A percentile compares a stretch with the other conserved stretches of the same genome.
These are phyloP conservation scores for Vinca minor DNA, from an alignment of 257 asterid genomes.

Conservation along the genomic window DNA sequence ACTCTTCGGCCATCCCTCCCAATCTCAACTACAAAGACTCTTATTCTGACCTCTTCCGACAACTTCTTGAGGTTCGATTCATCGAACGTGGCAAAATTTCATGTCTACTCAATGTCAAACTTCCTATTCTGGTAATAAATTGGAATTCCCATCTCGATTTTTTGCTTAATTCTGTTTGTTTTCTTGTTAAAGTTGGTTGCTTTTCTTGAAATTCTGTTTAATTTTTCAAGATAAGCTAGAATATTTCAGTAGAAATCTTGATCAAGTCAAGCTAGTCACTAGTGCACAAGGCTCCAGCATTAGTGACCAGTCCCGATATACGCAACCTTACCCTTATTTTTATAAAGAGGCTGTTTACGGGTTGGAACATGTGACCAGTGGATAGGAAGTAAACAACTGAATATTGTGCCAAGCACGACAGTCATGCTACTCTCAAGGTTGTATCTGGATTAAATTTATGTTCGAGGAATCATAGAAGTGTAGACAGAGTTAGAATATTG, in stretches of 20 bases:
- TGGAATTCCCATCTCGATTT: not conserved
- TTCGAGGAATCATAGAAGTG: no score
- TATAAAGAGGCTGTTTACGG: no score
- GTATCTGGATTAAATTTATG: no score
- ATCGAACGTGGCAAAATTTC: constrained; percentile 59
- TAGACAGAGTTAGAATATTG: no score
- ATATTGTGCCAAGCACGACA: no score
- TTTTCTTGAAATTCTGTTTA: not conserved
- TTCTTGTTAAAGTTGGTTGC: not conserved
- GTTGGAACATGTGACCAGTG: no score
- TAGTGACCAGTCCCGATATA: no score
- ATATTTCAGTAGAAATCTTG: not conserved
- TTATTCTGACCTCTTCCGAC: constrained; percentile 47
- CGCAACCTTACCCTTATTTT: no score
- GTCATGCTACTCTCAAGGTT: no score
- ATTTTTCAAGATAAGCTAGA: not conserved
- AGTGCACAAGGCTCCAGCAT: not conserved
- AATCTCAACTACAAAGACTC: constrained; percentile 40
- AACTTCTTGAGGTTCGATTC: constrained; percentile 43
- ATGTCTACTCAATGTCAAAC: constrained; percentile 49
- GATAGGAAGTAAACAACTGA: no score
- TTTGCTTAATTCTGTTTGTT: not conserved
- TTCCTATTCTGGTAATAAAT: constrained; percentile 46
- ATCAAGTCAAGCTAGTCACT: not conserved
- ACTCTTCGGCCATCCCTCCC: constrained; percentile 23